Evolutionary conservation across 2,329 filamentous ascomycete genomes (phyloP).

Genomic region (Colletotrichum lindemuthianum): DNA sequence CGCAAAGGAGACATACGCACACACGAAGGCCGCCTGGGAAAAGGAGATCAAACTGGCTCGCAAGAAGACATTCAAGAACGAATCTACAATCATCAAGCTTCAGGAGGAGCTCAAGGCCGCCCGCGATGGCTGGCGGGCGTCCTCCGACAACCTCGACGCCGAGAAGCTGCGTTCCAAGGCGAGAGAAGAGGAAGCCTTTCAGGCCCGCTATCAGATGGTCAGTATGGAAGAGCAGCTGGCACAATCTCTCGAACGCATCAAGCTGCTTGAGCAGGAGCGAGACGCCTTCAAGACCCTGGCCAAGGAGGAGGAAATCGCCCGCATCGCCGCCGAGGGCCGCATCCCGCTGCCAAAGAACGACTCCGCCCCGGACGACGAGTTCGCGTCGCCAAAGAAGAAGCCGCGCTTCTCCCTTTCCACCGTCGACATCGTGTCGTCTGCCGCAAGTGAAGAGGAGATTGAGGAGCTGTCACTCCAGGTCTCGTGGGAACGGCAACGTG

Average conservation of each 20-base stretch:
- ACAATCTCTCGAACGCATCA: conserved; percentile 70
- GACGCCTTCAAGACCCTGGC: conserved; percentile 78
- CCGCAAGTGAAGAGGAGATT: conserved; percentile 66
- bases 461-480: conserved; percentile 64
- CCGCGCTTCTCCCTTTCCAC: conserved; percentile 58
- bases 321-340: conserved; percentile 76
- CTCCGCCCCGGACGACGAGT: conserved; percentile 63
- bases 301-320: conserved; percentile 77
- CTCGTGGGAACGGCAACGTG: conserved; percentile 70
- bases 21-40: conserved; percentile 75
- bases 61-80: conserved; percentile 81
- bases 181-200: conserved; percentile 76
- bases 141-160: conserved; percentile 68
- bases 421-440: conserved; percentile 64
- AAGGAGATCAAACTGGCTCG: conserved; percentile 76
- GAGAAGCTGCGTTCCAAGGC: conserved; percentile 70
- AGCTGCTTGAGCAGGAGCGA: conserved; percentile 76
- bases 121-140: conserved; percentile 62
- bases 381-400: conserved; percentile 68
- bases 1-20: conserved; percentile 74
- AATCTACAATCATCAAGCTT: conserved; percentile 74
- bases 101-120: conserved; percentile 77
- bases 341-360: conserved; percentile 71
- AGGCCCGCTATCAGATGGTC: conserved; percentile 72
- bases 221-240: conserved; percentile 74